Conservation (phyloP, 805 yeast species). For the Metschnikowia gruessii region DNA sequence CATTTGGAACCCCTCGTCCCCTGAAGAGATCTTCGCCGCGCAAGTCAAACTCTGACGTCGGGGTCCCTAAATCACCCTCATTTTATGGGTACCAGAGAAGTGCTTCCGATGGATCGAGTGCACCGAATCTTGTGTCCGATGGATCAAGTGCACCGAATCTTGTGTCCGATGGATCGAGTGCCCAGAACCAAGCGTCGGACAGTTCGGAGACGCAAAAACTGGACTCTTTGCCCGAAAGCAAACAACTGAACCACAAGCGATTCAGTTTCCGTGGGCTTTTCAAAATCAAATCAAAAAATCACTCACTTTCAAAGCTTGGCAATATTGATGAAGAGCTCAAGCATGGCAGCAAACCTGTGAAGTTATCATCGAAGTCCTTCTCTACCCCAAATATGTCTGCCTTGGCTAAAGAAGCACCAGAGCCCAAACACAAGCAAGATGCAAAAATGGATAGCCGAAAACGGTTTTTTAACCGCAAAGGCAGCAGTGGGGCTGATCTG, state of each 20-base stretch:
- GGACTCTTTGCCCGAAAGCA: not conserved
- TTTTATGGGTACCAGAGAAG: constrained; percentile 2
- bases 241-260: constrained; percentile 24
- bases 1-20: constrained; percentile 11
- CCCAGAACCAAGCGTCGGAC: not conserved
- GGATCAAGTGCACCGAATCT: not conserved
- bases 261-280: constrained; percentile 40
- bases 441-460: not conserved
- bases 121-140: not conserved
- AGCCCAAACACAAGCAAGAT: constrained; percentile 1
- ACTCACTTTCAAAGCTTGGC: constrained; percentile 19
- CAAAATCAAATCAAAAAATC: constrained; percentile 35
- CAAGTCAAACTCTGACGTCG: constrained; percentile 3
- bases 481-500: constrained; percentile 1
- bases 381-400: constrained; percentile 30
- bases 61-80: not conserved
- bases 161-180: too few relatives aligned
- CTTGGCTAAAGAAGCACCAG: constrained; percentile 5
- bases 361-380: constrained; percentile 27
- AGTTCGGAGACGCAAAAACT: not conserved
- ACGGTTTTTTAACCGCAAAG: constrained; percentile 3
- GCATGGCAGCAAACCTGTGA: constrained; percentile 16
- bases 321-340: constrained; percentile 12
- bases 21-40: not conserved
- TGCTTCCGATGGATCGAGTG: not conserved